Base-by-base conservation (phyloP, 495 filamentous ascomycete species). In the Collariella sp. region DNA sequence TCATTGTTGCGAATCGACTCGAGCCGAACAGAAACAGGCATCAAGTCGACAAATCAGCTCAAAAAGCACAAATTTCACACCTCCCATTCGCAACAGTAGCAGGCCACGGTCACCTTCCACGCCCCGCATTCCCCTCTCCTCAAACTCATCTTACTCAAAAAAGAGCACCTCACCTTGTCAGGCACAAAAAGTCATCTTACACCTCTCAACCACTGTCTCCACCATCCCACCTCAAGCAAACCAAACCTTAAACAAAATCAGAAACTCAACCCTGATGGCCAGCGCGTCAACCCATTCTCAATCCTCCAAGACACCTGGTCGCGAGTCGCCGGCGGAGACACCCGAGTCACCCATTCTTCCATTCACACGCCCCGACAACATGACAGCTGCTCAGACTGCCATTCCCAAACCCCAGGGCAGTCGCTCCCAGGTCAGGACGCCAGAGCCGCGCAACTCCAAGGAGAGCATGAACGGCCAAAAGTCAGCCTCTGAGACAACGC, bases 381-480 rank as follows among this genome's bases (percentile, higher is more conserved):
- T 67, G 65, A 51, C 53, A 2, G 59, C 57, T 36, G 24, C 54
- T 31, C 50, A 56, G 24, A 36, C 26, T 31, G 39, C 46, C 7
- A 22, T 45, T 9, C 45, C 56, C 36, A 62, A 59, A 11, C 58
- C 51, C 3, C 56, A 50, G 16, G 54, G 51, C 58, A 52, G 23
- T 38, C 58, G 61, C 26, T 4, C 54, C 29, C 63, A 63, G 39
- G 55, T 67, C 35, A 65, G 57, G 34, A 72, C 69, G 0, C 69
- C 69, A 23, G 69, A 72, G 43, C 67, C 63, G 29, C 64, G 57
- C 59, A 46, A 19, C 12, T 62, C 59, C 56, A 67, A 63, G 35
- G 58, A 62, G 44, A 55, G 54, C 50, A 55, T 56, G 24, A 63
- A 64, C 56, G 52, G 53, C 47, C 60, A 62, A n/a, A 55, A 60